Percentiles rank a stretch among this genome's conserved stretches.
Conservation (phyloP, 805 yeast species). For the Millerozyma miso region DNA sequence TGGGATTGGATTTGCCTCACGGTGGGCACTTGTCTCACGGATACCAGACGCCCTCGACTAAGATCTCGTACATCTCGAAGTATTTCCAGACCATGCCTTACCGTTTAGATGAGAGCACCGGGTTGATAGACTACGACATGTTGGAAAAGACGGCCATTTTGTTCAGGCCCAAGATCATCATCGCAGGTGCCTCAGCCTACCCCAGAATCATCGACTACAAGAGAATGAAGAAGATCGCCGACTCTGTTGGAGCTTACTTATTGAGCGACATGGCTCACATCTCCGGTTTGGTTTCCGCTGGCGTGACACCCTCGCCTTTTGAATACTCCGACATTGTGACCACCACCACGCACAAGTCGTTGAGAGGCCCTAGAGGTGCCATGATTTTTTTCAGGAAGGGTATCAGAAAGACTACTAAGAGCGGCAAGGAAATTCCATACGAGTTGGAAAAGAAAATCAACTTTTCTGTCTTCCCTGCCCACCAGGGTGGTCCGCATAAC, state of each 20-base stretch:
- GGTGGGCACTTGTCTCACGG: constrained; percentile 99
- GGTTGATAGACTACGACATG: constrained; percentile 93
- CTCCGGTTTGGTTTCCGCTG: constrained; percentile 93
- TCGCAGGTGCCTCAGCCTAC: constrained; percentile 98
- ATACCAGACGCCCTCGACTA: constrained; percentile 89
- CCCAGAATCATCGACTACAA: constrained; percentile 94
- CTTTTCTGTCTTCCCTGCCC: constrained; percentile 99
- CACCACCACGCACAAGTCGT: constrained; percentile 96
- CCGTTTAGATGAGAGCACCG: constrained; percentile 88
- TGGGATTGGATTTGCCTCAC: constrained; percentile 98
- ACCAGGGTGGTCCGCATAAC: constrained; percentile 99
- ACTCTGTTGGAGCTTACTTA: constrained; percentile 94
- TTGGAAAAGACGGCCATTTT: constrained; percentile 85
- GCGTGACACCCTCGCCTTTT: constrained; percentile 93
- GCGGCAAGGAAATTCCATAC: constrained; percentile 86
- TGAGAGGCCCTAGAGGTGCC: constrained; percentile 99
- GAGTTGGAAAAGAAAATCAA: constrained; percentile 94
- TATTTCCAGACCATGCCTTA: constrained; percentile 99
- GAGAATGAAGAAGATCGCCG: constrained; percentile 95
- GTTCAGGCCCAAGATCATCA: constrained; percentile 93
- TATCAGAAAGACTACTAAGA: constrained; percentile 80
- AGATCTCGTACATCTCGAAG: constrained; percentile 92
- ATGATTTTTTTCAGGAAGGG: constrained; percentile 99
- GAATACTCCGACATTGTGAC: constrained; percentile 97
- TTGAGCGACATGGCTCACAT: constrained; percentile 98